Percentiles rank a stretch among this genome's conserved stretches.
These are phyloP conservation scores for Solanum sejunctum DNA, from an alignment of 257 asterid species.

Conservation along the genomic window DNA sequence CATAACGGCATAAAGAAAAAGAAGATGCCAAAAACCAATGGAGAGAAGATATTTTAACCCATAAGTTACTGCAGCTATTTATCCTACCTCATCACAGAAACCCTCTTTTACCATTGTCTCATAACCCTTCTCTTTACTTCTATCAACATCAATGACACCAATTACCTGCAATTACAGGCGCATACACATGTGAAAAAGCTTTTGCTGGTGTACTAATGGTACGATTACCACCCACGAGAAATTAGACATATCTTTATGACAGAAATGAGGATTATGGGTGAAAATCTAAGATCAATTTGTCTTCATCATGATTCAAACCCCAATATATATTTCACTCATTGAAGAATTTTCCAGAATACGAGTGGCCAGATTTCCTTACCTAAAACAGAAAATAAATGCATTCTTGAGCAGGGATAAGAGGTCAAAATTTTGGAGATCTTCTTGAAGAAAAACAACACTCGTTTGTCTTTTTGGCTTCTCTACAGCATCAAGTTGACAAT, in stretches of 20 bases:
- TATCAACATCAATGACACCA: conserved; percentile 75
- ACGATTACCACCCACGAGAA: neutral
- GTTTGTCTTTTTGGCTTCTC: neutral
- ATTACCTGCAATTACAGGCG: conserved; percentile 45
- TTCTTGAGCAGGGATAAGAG: neutral
- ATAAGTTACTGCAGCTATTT: neutral
- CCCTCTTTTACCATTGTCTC: conserved; percentile 87
- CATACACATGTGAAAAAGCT: neutral
- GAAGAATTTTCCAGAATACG: neutral
- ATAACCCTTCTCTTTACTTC: conserved; percentile 85
- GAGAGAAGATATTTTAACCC: neutral
- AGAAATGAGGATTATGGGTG: neutral
- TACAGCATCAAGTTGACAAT: neutral
- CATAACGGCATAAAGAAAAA: neutral
- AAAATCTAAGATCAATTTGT: neutral
- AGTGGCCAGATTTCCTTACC: neutral
- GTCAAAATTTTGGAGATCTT: neutral
- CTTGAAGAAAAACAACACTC: neutral
- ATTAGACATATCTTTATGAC: neutral
- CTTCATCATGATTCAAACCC: neutral
- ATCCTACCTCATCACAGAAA: conserved; percentile 80
- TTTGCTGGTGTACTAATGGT: neutral
- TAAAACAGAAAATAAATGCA: neutral
- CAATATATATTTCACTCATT: neutral
- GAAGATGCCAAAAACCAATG: neutral